These are phyloP conservation scores for Xylaria longipes DNA, from an alignment of 495 filamentous ascomycete species.

Conservation along the genomic window DNA sequence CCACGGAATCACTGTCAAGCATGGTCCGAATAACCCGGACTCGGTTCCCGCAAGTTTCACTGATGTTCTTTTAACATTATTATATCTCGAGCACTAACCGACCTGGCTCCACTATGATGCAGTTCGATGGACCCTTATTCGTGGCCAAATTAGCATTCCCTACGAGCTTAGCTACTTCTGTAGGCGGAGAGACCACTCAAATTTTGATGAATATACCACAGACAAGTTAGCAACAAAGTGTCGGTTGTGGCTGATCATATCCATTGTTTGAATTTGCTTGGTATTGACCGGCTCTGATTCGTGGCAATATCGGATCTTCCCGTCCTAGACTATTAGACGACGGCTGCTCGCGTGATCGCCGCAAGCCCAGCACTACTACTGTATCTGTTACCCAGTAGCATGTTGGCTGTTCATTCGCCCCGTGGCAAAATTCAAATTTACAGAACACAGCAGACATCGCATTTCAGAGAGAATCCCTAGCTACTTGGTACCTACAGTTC, in stretches of 20 bases:
- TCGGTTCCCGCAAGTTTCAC: constrained; percentile 5
- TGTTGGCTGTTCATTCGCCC: not conserved
- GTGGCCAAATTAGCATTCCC: constrained; percentile 21
- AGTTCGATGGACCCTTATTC: constrained; percentile 12
- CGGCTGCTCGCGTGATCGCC: constrained; percentile 26
- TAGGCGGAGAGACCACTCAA: not conserved
- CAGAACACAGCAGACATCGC: constrained; percentile 3
- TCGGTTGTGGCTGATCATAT: constrained; percentile 9
- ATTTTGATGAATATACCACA: constrained; percentile 1
- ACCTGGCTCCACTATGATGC: not conserved
- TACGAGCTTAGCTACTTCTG: not conserved
- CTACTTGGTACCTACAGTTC: not conserved
- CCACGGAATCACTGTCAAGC: not conserved
- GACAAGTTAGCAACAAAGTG: not conserved
- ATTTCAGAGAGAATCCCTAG: not conserved
- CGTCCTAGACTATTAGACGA: constrained; percentile 10
- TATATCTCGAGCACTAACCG: constrained; percentile 18
- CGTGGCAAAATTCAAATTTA: constrained; percentile 12
- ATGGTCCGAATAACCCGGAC: constrained; percentile 10
- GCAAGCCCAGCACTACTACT: constrained; percentile 11
- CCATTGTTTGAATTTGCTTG: constrained; percentile 8
- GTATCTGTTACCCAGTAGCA: constrained; percentile 5
- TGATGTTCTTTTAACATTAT: constrained; percentile 20
- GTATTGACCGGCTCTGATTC: constrained; percentile 9
- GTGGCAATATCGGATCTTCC: constrained; percentile 22